Base-by-base conservation (phyloP, 768 basidiomycete species). In the Postia placenta region DNA sequence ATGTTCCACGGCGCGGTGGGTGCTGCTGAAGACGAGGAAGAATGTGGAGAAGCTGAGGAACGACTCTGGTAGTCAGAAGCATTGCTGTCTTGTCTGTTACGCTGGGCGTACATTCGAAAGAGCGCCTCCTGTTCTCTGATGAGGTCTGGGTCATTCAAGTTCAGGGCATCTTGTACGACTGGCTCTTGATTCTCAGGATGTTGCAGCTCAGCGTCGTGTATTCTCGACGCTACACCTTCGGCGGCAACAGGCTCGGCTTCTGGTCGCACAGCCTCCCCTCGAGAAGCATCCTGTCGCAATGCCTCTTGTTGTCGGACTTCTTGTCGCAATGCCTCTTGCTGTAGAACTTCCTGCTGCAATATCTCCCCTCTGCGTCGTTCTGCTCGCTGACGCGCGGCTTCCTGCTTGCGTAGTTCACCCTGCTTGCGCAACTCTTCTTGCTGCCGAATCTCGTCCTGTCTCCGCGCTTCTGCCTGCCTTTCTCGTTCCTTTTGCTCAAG, bases 321-420 rank as follows among this genome's bases (percentile, higher is more conserved):
- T 27, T 46, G 47, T 52, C 51, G 33, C 27, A 49, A 37, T 33
- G 23, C 6, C 12, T 53, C 48, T 52, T 56, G 25, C 48, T 66
- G 63, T 56, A 67, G 17, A 20, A 66, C 68, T 23, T 68, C 61
- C 57, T 54, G 65, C 25, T 53, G 62, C 38, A 56, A n/a, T n/a
- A n/a, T n/a, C 55, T 43, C 58, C 44, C 38, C 56, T 55, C 9
- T n/a, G n/a, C n/a, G n/a, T n/a, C n/a, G n/a, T 48, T 50, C 33
- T 60, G 62, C 33, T 35, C 9, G 33, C 33, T 35, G 33, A 35
- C 11, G 33, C n/a, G 33, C 33, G 11, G 33, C n/a, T 35, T 35
- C 11, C 33, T n/a, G n/a, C n/a, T n/a, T n/a, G n/a, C n/a, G n/a
- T n/a, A n/a, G n/a, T n/a, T n/a, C n/a, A n/a, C n/a, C n/a, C n/a